Evolutionary conservation across 2,329 filamentous ascomycete species (phyloP).

Genomic region (Trichoderma cornu-damae): DNA sequence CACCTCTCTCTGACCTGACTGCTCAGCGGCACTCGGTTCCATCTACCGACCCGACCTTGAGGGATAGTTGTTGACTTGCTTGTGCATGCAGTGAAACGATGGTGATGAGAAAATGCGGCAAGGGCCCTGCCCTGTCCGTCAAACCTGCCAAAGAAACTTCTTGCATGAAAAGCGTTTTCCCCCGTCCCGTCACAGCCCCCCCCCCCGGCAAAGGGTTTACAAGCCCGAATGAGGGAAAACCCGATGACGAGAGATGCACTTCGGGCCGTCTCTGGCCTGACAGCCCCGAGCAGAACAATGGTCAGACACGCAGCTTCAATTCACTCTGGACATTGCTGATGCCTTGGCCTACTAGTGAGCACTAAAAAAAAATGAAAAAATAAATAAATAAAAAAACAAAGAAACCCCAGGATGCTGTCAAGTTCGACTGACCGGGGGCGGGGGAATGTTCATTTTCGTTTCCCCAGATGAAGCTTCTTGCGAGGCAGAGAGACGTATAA

Average conservation of each 20-base stretch:
- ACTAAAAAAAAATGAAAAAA: too few relatives aligned
- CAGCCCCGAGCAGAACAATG: not conserved
- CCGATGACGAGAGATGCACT: not conserved
- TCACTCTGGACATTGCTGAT: not conserved
- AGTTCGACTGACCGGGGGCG: not conserved
- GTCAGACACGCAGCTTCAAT: not conserved
- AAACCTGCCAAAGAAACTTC: too few relatives aligned
- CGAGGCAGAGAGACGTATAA: not conserved
- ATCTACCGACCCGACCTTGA: slow-evolving; percentile 3
- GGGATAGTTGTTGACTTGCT: not conserved
- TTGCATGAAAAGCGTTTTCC: too few relatives aligned
- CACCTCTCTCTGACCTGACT: not conserved
- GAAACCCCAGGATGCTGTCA: slow-evolving; percentile 4
- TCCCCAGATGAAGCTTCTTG: not conserved
- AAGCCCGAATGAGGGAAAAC: not conserved
- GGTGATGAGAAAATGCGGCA: too few relatives aligned
- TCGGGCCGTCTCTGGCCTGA: not conserved
- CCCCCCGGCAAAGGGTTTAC: not conserved
- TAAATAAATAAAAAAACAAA: too few relatives aligned
- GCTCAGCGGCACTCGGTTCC: not conserved
- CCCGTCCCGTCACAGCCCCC: too few relatives aligned
- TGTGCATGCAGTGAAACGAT: not conserved
- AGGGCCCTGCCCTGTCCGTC: too few relatives aligned
- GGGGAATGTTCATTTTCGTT: not conserved
- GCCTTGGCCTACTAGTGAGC: slow-evolving; percentile 1